phyloP scores from a whole-genome alignment of 768 basidiomycete species.

The Hypholoma fasciculare region DNA sequence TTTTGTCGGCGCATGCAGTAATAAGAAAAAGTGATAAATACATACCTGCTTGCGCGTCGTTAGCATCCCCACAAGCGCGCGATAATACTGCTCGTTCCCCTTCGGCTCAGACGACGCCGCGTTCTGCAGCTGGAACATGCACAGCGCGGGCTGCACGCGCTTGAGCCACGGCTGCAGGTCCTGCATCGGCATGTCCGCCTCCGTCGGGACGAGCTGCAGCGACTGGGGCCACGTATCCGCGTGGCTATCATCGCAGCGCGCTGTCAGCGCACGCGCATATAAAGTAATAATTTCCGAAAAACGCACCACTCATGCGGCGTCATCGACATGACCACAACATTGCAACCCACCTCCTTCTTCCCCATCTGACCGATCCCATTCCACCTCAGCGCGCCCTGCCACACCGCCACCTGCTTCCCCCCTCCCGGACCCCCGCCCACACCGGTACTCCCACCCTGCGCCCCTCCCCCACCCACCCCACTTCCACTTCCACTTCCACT shows the following conservation, averaged over 20 bases:
- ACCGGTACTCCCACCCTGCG: conserved; percentile 8
- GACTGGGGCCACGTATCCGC: conserved; percentile 53
- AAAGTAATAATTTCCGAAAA: too few relatives aligned
- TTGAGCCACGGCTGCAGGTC: conserved; percentile 52
- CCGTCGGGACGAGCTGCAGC: conserved; percentile 40
- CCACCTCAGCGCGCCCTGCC: conserved; percentile 53
- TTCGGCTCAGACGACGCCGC: conserved; percentile 30
- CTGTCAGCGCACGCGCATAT: not conserved
- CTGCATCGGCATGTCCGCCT: conserved; percentile 36
- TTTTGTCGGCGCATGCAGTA: too few relatives aligned
- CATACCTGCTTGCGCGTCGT: conserved; percentile 45
- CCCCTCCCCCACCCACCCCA: not conserved
- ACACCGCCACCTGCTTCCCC: conserved; percentile 24
- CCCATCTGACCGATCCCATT: conserved; percentile 35
- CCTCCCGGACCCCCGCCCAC: not conserved
- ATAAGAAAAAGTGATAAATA: conserved; percentile 4
- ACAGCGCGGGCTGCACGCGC: conserved; percentile 37
- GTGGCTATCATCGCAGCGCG: conserved; percentile 33
- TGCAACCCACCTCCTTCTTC: conserved; percentile 44
- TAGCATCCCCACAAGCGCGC: conserved; percentile 41
- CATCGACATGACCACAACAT: conserved; percentile 32
- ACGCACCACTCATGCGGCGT: conserved; percentile 34
- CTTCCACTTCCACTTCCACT: conserved; percentile 18
- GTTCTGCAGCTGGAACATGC: conserved; percentile 35
- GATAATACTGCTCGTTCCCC: conserved; percentile 44